Percentiles rank a stretch among this genome's conserved stretches.
phyloP scores from a whole-genome alignment of 352 stramenopile genomes.

The Pythium rhizo-oryzae region DNA sequence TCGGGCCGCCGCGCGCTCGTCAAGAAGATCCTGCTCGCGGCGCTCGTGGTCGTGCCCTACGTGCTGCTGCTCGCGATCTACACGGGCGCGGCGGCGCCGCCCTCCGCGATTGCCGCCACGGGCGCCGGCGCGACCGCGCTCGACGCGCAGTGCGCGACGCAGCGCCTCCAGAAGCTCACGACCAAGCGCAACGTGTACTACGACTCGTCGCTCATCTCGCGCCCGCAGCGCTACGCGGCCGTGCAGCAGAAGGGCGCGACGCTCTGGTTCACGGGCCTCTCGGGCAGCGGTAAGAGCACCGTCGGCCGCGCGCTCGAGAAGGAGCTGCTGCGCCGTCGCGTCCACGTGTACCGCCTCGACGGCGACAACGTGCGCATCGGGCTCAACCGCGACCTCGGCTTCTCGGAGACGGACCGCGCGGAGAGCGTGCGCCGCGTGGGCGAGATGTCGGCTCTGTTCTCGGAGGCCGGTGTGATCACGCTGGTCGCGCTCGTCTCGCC shows the following conservation, averaged over 20 bases:
- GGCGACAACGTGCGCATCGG: constrained; percentile 98
- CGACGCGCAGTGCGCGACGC: constrained; percentile 49
- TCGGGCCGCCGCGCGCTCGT: constrained; percentile 45
- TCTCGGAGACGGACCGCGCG: constrained; percentile 94
- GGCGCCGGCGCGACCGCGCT: constrained; percentile 36
- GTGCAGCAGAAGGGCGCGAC: constrained; percentile 96
- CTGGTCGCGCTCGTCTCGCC: constrained; percentile 97
- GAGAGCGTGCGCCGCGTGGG: constrained; percentile 97
- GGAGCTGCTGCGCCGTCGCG: constrained; percentile 92
- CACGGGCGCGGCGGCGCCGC: constrained; percentile 25
- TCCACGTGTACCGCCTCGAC: constrained; percentile 98
- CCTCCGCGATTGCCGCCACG: neutral
- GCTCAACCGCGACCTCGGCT: constrained; percentile 97
- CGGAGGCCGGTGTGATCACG: constrained; percentile 96
- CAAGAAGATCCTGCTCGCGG: constrained; percentile 57
- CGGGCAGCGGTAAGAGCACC: constrained; percentile 97
- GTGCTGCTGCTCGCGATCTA: constrained; percentile 62
- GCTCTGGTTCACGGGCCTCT: constrained; percentile 98
- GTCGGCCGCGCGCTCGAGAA: constrained; percentile 97
- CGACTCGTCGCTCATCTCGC: constrained; percentile 73
- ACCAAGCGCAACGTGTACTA: constrained; percentile 85
- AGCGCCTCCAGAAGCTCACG: constrained; percentile 68
- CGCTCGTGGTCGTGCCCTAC: constrained; percentile 63
- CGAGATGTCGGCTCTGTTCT: constrained; percentile 97
- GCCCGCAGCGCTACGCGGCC: constrained; percentile 65